Evolutionary conservation across 2,329 filamentous ascomycete species (phyloP).

Genomic region (Monosporascus sp.): DNA sequence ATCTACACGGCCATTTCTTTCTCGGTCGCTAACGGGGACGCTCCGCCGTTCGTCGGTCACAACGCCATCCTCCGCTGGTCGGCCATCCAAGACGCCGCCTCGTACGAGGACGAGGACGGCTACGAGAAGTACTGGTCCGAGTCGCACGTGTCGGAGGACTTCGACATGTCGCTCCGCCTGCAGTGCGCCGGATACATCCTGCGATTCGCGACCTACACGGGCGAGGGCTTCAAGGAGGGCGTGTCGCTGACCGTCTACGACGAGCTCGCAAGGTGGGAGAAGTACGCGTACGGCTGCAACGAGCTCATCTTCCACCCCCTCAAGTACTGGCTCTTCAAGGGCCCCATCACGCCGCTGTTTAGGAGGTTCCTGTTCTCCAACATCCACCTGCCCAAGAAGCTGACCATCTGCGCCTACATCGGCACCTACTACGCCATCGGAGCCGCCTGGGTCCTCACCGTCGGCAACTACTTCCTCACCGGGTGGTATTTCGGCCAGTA

Average conservation of each 20-base stretch:
- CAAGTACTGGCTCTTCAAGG: slow-evolving; percentile 64
- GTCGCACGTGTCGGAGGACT: slow-evolving; percentile 74
- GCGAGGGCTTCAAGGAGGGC: slow-evolving; percentile 76
- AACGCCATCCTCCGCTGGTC: slow-evolving; percentile 73
- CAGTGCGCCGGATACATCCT: slow-evolving; percentile 69
- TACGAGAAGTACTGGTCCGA: slow-evolving; percentile 81
- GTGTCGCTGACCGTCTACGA: slow-evolving; percentile 82
- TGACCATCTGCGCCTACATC: slow-evolving; percentile 72
- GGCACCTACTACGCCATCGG: slow-evolving; percentile 78
- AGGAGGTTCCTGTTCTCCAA: slow-evolving; percentile 65
- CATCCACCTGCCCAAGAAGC: slow-evolving; percentile 70
- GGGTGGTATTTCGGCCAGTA: slow-evolving; percentile 55
- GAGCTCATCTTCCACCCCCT: slow-evolving; percentile 78
- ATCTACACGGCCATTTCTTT: slow-evolving; percentile 74
- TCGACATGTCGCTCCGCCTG: slow-evolving; percentile 74
- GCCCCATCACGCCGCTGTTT: slow-evolving; percentile 77
- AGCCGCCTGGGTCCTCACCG: slow-evolving; percentile 68
- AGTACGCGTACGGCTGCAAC: slow-evolving; percentile 80
- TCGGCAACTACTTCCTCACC: slow-evolving; percentile 69
- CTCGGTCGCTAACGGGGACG: slow-evolving; percentile 71
- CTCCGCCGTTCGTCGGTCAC: slow-evolving; percentile 76
- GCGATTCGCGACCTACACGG: slow-evolving; percentile 66
- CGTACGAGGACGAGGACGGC: slow-evolving; percentile 61
- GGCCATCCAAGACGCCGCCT: slow-evolving; percentile 65
- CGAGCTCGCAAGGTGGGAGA: slow-evolving; percentile 80